A percentile compares a stretch with the other conserved stretches of the same genome.
Conservation (phyloP, 2,329 filamentous ascomycete genomes). For the Thelonectria discophora region DNA sequence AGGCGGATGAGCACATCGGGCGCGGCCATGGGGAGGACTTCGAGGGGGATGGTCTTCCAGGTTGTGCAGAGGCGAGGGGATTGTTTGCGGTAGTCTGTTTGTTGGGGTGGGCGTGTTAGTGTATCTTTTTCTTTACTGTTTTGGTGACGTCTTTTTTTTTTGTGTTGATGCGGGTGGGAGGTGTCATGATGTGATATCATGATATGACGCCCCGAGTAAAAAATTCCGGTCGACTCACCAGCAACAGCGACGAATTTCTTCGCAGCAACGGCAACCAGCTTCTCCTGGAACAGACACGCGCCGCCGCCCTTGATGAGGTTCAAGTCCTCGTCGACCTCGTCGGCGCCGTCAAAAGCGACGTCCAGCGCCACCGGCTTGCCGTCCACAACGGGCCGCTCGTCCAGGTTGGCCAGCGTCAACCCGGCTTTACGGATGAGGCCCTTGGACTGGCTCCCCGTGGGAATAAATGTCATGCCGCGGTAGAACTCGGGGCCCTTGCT, state of each 20-base stretch:
- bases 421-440: slow-evolving; percentile 84
- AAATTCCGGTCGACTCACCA: slow-evolving; percentile 57
- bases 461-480: slow-evolving; percentile 80
- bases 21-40: slow-evolving; percentile 87
- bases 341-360: slow-evolving; percentile 94
- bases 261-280: slow-evolving; percentile 86
- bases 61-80: slow-evolving; percentile 75
- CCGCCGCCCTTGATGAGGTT: slow-evolving; percentile 99
- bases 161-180: neutral
- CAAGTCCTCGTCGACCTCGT: slow-evolving; percentile 93
- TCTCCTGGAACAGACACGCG: slow-evolving; percentile 98
- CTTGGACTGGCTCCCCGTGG: slow-evolving; percentile 90
- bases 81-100: slow-evolving; percentile 85
- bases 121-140: slow-evolving; percentile 16
- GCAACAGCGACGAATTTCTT: slow-evolving; percentile 90
- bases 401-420: slow-evolving; percentile 79
- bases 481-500: slow-evolving; percentile 64
- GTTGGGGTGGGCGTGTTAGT: slow-evolving; percentile 1
- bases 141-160: slow-evolving; percentile 1
- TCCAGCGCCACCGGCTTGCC: slow-evolving; percentile 69
- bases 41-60: slow-evolving; percentile 91
- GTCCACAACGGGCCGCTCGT: slow-evolving; percentile 68
- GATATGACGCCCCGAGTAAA: slow-evolving; percentile 1
- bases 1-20: slow-evolving; percentile 80
- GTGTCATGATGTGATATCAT: slow-evolving; percentile 9